Evolutionary conservation across 495 filamentous ascomycete genomes (phyloP), one percentile per base, ranked within the genome.

Genomic region (Cairneyella variabilis): DNA sequence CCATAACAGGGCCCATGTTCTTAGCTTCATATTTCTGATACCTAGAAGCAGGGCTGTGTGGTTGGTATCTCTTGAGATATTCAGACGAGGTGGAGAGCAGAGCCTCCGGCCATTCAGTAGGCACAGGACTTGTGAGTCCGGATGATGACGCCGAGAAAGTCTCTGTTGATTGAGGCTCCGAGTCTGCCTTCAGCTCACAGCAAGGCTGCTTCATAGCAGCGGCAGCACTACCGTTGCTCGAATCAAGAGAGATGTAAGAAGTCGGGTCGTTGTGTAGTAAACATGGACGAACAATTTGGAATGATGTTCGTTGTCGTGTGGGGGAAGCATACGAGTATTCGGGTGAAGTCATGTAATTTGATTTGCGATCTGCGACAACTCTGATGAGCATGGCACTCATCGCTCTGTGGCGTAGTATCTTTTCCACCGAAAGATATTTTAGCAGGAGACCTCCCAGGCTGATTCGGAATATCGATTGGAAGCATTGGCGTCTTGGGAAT

Each of bases 21-120:
- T 52, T 58, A 14, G 55, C 46, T 10, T 50, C 46, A 42, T 62
- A 52, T 22, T 17, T 58, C 17, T 9, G 5, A 26, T 30, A 17
- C 17, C 28, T 23, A 22, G 48, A 2, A 8, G 17, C 53, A 14
- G 43, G 5, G 32, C 3, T 39, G 12, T 56, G 22, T 0, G 49
- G 46, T 21, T 51, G 30, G 34, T 60, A 54, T 11, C 30, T 41
- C 1, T 63, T 49, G 18, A 57, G 7, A 30, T 58, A 60, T 27
- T 57, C 57, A 9, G 37, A 57, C 3, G 53, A 57, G n/a, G 22
- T 9, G 0, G 21, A 3, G 3, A n/a, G 4, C 3, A 4, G 34
- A 8, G 45, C 16, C 2, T 17, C 8, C 26, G n/a, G n/a, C 9
- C 22, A 2, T 8, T 32, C 28, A 18, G 38, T 17, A 23, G 25